Evolutionary conservation across 441 rosid genomes (phyloP).

Genomic region (Mallotus repandus): DNA sequence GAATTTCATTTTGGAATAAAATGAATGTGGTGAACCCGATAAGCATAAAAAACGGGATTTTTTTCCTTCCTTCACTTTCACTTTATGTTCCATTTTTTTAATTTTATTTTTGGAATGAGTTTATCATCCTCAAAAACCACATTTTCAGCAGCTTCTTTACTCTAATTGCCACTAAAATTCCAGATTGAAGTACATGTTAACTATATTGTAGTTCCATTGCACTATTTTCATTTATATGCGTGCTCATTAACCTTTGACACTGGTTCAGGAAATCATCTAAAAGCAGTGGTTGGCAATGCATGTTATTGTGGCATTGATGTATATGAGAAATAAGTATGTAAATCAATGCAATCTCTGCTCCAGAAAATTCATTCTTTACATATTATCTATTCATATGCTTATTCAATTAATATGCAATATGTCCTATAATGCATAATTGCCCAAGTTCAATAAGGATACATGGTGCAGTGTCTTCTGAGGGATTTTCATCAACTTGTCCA

Average conservation of each 20-base stretch:
- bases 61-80: neutral
- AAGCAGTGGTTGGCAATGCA: constrained; percentile 75
- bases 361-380: constrained; percentile 18
- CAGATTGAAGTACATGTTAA: neutral
- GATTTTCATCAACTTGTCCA: constrained; percentile 64
- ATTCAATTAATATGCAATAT: constrained; percentile 42
- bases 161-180: neutral
- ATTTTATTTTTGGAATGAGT: neutral
- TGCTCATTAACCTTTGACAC: constrained; percentile 33
- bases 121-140: neutral
- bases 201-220: neutral
- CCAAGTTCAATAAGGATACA: constrained; percentile 49
- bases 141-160: neutral
- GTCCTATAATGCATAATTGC: constrained; percentile 36
- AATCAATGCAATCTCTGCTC: constrained; percentile 6
- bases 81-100: neutral
- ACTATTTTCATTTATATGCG: neutral
- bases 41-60: neutral
- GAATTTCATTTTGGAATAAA: neutral
- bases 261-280: constrained; percentile 64
- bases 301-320: constrained; percentile 44
- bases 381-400: constrained; percentile 39
- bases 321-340: constrained; percentile 29
- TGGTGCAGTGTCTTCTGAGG: constrained; percentile 59
- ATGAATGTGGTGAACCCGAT: neutral